A percentile compares a stretch with the other conserved stretches of the same genome.
phyloP scores from a whole-genome alignment of 192 early-diverging fungal genomes.

The Umbelopsis ramanniana region DNA sequence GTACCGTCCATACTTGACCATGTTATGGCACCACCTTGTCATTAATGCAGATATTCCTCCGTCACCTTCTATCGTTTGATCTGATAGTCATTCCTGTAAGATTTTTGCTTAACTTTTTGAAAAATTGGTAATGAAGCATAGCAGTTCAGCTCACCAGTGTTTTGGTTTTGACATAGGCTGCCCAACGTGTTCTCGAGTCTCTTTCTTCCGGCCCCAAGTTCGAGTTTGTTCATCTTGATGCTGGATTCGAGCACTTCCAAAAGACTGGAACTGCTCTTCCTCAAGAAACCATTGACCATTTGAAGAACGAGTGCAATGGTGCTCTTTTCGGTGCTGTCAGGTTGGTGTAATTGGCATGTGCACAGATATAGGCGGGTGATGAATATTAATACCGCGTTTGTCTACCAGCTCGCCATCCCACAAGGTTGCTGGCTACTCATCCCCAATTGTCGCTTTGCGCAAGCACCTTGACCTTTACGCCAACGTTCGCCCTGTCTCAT shows the following conservation, averaged over 20 bases:
- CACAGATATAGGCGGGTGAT: not conserved
- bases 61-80: not conserved
- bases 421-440: slow-evolving; percentile 97
- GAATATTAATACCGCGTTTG: not conserved
- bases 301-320: slow-evolving; percentile 86
- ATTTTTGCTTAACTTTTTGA: not conserved
- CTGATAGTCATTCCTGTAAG: slow-evolving; percentile 33
- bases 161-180: slow-evolving; percentile 61
- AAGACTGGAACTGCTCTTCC: slow-evolving; percentile 93
- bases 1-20: not conserved
- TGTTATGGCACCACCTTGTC: not conserved
- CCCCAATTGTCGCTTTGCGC: slow-evolving; percentile 95
- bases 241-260: slow-evolving; percentile 96
- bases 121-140: not conserved
- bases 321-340: slow-evolving; percentile 97
- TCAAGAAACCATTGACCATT: slow-evolving; percentile 77
- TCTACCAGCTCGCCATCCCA: slow-evolving; percentile 86
- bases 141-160: not conserved
- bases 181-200: slow-evolving; percentile 85
- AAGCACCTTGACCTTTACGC: slow-evolving; percentile 97
- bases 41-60: not conserved
- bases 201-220: slow-evolving; percentile 68
- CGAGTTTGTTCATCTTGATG: slow-evolving; percentile 84
- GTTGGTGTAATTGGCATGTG: slow-evolving; percentile 41
- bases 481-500: slow-evolving; percentile 93